Evolutionary conservation across 768 basidiomycete species (phyloP), one percentile per base, ranked within the genome.

Genomic region (Kwoniella sp.): DNA sequence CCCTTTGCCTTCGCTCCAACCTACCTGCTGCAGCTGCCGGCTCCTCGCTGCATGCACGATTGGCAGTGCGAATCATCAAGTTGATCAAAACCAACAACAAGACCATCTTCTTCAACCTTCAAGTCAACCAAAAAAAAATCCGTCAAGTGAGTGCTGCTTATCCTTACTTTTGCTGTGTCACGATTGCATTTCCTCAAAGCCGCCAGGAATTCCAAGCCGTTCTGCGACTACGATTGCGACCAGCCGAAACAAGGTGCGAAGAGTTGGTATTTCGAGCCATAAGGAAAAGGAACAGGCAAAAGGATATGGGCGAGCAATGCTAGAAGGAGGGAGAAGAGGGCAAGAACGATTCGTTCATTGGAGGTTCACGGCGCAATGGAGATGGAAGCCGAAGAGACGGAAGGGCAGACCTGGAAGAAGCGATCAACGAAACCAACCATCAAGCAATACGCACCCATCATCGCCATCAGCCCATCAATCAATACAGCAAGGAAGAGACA

Each of bases 401-500:
- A 54, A 31, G 55, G 23, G 29, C n/a, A 34, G 53, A 64, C 9
- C 12, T 15, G 37, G 54, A 57, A n/a, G 47, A 55, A 45, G 28
- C 9, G 57, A 58, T 53, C 23, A 41, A 55, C 22, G 22, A 58
- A 26, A 59, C 26, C 28, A 31, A 26, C 17, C 57, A 60, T 29
- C 15, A 31, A 29, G 25, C 25, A 50, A 55, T 11, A 67, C 11
- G 11, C 41, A 45, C 20, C 41, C 11, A 45, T 45, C 41, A 17
- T n/a, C n/a, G n/a, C n/a, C n/a, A n/a, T n/a, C n/a, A n/a, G n/a
- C n/a, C 41, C 41, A 37, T 37, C 7, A 37, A 13, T 13, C 34
- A 45, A 11, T 9, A 55, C 63, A 70, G 69, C 74, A 48, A 75
- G 74, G 74, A 75, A 73, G 74, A 73, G 53, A 72, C 73, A 66